Evolutionary conservation across 225 moss, liverwort and hornwort genomes (phyloP).

Genomic region (Sphagnum tenellum): DNA sequence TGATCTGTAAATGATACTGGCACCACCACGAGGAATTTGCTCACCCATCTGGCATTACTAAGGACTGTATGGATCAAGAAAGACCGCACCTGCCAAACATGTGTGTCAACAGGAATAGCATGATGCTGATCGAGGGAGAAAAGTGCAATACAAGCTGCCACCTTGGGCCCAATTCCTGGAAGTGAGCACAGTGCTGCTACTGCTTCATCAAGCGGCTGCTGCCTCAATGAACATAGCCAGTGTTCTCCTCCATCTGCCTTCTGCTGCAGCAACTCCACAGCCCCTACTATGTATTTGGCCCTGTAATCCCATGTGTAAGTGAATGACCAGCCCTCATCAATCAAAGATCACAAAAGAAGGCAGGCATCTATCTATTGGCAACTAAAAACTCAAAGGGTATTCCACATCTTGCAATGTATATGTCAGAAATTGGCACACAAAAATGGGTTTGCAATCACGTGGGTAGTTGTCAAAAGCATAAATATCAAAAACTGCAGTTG

Average conservation of each 20-base stretch:
- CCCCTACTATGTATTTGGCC: conserved; percentile 82
- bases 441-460: too few species aligned
- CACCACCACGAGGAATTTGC: too few species aligned
- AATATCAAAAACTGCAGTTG: too few species aligned
- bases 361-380: too few species aligned
- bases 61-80: not conserved
- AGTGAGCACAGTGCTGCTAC: conserved; percentile 60
- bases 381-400: too few species aligned
- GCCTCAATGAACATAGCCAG: conserved; percentile 72
- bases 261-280: conserved; percentile 48
- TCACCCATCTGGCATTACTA: too few species aligned
- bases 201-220: conserved; percentile 53
- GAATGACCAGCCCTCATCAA: conserved; percentile 6
- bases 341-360: not conserved
- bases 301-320: conserved; percentile 15
- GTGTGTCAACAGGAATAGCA: conserved; percentile 97
- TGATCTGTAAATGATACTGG: too few species aligned
- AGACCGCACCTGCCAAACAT: conserved; percentile 86
- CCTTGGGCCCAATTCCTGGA: conserved; percentile 95
- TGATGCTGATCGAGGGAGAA: conserved; percentile 99
- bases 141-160: conserved; percentile 94
- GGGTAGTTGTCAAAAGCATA: too few species aligned
- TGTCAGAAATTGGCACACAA: too few species aligned
- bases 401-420: too few species aligned
- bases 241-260: conserved; percentile 69